Conservation (phyloP, 169 alveolate species). For the Amoebophrya sp. region DNA sequence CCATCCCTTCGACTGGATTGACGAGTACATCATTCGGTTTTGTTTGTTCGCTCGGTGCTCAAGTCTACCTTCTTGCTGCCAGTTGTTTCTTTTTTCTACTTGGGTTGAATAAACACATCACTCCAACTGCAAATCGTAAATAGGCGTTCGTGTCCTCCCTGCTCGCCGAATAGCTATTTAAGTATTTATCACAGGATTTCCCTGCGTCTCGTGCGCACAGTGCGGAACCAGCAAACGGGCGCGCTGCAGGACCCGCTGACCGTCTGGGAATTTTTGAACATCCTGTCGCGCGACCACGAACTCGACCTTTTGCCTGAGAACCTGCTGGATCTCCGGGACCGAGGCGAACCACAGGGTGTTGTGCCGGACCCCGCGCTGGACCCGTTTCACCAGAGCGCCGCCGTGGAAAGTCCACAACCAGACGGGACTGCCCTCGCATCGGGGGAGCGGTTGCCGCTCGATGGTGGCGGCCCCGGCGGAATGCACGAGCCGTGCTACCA, state of each 20-base stretch:
- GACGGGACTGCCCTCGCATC: background rate
- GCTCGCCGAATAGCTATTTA: too few species aligned
- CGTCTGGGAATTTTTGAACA: background rate
- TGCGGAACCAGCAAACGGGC: background rate
- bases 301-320: background rate
- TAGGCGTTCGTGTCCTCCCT: too few species aligned
- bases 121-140: too few species aligned
- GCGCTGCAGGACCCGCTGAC: background rate
- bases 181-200: too few species aligned
- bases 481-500: background rate
- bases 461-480: background rate
- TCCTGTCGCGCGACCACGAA: background rate
- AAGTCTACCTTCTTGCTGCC: too few species aligned
- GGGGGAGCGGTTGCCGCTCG: background rate
- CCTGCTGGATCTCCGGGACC: background rate
- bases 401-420: background rate
- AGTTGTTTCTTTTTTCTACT: too few species aligned
- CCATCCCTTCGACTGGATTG: background rate
- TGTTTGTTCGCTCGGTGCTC: too few species aligned
- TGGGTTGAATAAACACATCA: too few species aligned
- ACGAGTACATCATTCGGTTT: background rate
- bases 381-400: background rate
- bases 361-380: background rate
- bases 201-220: background rate
- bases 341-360: background rate